Evolutionary conservation across 2,329 filamentous ascomycete genomes (phyloP).

Genomic region (Alternaria rosae): DNA sequence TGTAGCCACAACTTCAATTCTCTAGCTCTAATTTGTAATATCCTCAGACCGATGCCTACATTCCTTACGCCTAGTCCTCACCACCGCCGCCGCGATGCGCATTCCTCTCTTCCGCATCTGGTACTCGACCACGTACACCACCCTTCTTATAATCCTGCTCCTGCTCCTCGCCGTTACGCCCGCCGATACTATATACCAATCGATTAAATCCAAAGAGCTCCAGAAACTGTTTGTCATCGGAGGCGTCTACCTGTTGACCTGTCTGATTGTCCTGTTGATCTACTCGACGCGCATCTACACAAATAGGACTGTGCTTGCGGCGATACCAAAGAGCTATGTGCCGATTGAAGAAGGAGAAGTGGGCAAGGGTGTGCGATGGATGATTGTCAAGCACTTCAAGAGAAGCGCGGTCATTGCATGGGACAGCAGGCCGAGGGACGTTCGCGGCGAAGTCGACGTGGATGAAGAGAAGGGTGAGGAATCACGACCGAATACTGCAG

Average conservation of each 20-base stretch:
- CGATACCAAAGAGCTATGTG: constrained; percentile 86
- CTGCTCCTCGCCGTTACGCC: constrained; percentile 81
- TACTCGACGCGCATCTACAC: constrained; percentile 88
- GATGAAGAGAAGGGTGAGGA: constrained; percentile 21
- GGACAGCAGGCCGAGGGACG: constrained; percentile 74
- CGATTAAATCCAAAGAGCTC: constrained; percentile 68
- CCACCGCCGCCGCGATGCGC: constrained; percentile 43
- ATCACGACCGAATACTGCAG: constrained; percentile 29
- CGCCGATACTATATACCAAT: constrained; percentile 79
- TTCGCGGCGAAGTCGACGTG: constrained; percentile 52
- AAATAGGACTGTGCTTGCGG: constrained; percentile 77
- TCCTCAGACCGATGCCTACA: constrained; percentile 29
- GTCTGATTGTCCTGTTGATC: constrained; percentile 74
- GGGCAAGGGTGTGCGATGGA: constrained; percentile 73
- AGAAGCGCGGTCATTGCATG: constrained; percentile 83
- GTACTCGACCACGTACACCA: constrained; percentile 79
- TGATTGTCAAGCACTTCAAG: constrained; percentile 76
- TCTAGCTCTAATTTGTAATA: constrained; percentile 36
- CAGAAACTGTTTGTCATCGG: constrained; percentile 86
- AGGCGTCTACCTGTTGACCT: constrained; percentile 76
- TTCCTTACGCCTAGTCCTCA: constrained; percentile 9
- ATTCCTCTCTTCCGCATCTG: constrained; percentile 76
- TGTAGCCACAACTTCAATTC: constrained; percentile 25
- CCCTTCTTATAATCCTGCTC: constrained; percentile 76
- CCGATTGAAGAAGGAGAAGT: constrained; percentile 88